Evolutionary conservation across 768 basidiomycete genomes (phyloP).

Genomic region (Mycena sanguinolenta): DNA sequence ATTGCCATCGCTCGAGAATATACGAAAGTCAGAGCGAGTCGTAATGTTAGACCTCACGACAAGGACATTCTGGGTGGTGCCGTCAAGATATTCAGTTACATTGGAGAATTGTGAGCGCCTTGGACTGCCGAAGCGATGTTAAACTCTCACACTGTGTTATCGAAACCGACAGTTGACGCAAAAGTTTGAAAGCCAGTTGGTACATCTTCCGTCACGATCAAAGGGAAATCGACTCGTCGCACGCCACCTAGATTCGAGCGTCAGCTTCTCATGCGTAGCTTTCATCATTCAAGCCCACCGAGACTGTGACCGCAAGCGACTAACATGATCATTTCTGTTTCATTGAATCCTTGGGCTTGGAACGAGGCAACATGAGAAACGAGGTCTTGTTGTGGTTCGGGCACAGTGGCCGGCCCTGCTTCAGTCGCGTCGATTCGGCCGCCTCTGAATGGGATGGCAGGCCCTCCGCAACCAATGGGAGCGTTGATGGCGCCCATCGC

Average conservation of each 20-base stretch:
- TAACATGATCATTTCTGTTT: not conserved
- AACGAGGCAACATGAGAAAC: constrained; percentile 30
- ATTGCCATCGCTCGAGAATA: not conserved
- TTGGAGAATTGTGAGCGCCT: not conserved
- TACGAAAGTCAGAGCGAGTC: too few relatives aligned
- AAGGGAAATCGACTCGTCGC: too few relatives aligned
- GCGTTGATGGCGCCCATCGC: constrained; percentile 34
- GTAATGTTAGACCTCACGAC: too few relatives aligned
- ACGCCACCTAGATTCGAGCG: not conserved
- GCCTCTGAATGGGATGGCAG: too few relatives aligned
- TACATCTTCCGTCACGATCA: not conserved
- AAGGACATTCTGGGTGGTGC: not conserved
- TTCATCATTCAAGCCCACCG: too few relatives aligned
- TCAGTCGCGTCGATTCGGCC: too few relatives aligned
- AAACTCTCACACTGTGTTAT: not conserved
- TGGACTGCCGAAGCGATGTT: not conserved
- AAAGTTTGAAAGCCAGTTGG: not conserved
- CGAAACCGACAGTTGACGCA: not conserved
- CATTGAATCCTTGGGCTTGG: constrained; percentile 7
- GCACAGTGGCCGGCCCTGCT: too few relatives aligned
- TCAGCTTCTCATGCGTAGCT: too few relatives aligned
- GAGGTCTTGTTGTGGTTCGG: too few relatives aligned
- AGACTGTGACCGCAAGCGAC: too few relatives aligned
- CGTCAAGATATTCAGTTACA: not conserved
- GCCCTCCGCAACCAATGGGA: constrained; percentile 35